These are phyloP conservation scores for Yarrowia alimentaria DNA, from an alignment of 805 yeast genomes.

Conservation along the genomic window DNA sequence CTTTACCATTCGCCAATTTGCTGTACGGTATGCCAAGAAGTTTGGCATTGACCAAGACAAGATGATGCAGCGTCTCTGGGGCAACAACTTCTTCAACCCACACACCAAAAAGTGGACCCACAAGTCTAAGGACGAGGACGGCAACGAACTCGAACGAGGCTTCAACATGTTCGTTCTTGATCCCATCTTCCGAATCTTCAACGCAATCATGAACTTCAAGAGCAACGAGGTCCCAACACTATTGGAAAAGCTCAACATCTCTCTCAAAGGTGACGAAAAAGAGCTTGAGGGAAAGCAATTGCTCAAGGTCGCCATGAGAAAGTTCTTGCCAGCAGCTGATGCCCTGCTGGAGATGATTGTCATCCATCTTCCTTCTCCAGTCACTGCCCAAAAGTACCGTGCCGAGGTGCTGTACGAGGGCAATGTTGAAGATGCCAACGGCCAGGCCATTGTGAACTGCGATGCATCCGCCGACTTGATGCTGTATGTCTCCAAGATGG, in stretches of 20 bases:
- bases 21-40: conserved; percentile 96
- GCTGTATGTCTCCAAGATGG: conserved; percentile 99
- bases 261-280: conserved; percentile 93
- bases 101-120: conserved; percentile 99
- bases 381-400: conserved; percentile 98
- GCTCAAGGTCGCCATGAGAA: conserved; percentile 97
- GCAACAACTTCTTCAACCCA: conserved; percentile 99
- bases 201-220: conserved; percentile 98
- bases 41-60: conserved; percentile 97
- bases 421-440: conserved; percentile 78
- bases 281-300: conserved; percentile 98
- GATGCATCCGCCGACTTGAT: conserved; percentile 97
- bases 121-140: conserved; percentile 92
- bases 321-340: conserved; percentile 99
- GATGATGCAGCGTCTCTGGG: conserved; percentile 99
- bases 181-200: conserved; percentile 96
- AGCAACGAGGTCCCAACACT: conserved; percentile 91
- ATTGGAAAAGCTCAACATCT: conserved; percentile 89
- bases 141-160: conserved; percentile 95
- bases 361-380: conserved; percentile 98
- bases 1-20: conserved; percentile 98
- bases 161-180: conserved; percentile 98
- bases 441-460: conserved; percentile 93
- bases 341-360: conserved; percentile 98
- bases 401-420: conserved; percentile 99